A percentile compares a stretch with the other conserved stretches of the same genome.
These are phyloP conservation scores for Lecanicillium sp. DNA, from an alignment of 2,329 filamentous ascomycete genomes.

Conservation along the genomic window DNA sequence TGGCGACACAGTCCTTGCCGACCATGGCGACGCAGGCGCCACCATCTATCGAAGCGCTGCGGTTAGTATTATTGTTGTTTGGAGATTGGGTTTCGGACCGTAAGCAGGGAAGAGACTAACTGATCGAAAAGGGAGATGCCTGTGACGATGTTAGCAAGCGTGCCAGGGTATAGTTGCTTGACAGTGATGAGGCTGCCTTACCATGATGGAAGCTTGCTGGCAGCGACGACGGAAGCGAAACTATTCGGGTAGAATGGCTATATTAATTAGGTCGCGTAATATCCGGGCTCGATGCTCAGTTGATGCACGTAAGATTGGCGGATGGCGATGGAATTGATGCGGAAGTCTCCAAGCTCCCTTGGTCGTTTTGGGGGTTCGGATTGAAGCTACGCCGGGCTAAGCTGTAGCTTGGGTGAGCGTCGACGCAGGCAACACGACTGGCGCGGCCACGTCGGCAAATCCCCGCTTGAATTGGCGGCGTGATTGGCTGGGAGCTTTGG, in stretches of 20 bases:
- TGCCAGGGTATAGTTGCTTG: too few relatives aligned
- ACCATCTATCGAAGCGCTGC: constrained; percentile 47
- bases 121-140: constrained; percentile 93
- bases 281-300: too few relatives aligned
- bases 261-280: too few relatives aligned
- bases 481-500: neutral
- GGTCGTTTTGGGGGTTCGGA: constrained; percentile 6
- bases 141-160: constrained; percentile 33
- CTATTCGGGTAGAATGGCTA: too few relatives aligned
- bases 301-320: neutral
- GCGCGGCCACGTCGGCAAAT: constrained; percentile 10
- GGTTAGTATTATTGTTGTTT: too few relatives aligned
- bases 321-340: neutral
- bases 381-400: constrained; percentile 7
- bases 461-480: constrained; percentile 6
- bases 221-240: too few relatives aligned
- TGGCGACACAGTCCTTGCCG: constrained; percentile 98
- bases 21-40: constrained; percentile 98
- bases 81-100: constrained; percentile 5
- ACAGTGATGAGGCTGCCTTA: too few relatives aligned
- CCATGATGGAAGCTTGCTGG: too few relatives aligned
- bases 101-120: constrained; percentile 50
- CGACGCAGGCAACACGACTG: constrained; percentile 11
- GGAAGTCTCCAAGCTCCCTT: neutral
- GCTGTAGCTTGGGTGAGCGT: constrained; percentile 3